A percentile compares a stretch with the other conserved stretches of the same genome.
phyloP scores from a whole-genome alignment of 2,329 filamentous ascomycete genomes.

The Malbranchea cinnamomea region DNA sequence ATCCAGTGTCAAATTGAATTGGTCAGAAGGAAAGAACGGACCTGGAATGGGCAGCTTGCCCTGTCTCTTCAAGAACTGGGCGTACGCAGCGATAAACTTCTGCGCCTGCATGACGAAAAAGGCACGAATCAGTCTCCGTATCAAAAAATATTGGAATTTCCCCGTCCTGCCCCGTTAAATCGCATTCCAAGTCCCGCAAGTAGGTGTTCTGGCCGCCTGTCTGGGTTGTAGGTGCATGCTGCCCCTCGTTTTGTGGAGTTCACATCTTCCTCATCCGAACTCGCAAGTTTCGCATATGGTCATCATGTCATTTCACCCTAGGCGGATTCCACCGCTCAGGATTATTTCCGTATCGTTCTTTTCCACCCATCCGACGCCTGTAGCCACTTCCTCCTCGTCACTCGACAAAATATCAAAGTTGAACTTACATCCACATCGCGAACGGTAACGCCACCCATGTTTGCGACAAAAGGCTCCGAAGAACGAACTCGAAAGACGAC shows the following conservation, averaged over 20 bases:
- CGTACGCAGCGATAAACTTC: conserved; percentile 54
- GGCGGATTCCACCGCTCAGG: too few relatives aligned
- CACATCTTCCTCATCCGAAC: too few relatives aligned
- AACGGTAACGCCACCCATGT: conserved; percentile 53
- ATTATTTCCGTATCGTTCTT: too few relatives aligned
- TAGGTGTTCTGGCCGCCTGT: too few relatives aligned
- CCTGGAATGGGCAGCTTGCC: conserved; percentile 56
- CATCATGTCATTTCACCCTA: neutral
- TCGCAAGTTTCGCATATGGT: neutral
- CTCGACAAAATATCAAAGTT: conserved; percentile 7
- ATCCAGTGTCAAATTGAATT: too few relatives aligned
- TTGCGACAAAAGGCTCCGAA: conserved; percentile 29
- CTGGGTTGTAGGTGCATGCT: too few relatives aligned
- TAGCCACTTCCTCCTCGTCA: too few relatives aligned
- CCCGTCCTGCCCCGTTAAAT: conserved; percentile 2
- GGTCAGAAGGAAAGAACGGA: conserved; percentile 27
- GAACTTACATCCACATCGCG: conserved; percentile 48
- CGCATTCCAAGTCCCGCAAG: too few relatives aligned
- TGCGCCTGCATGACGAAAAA: conserved; percentile 35
- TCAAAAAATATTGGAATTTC: neutral
- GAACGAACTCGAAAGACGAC: conserved; percentile 17
- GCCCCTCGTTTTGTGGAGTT: too few relatives aligned
- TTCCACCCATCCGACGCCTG: too few relatives aligned
- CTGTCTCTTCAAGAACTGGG: conserved; percentile 56
- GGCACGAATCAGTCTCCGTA: conserved; percentile 7